phyloP scores from a whole-genome alignment of 495 filamentous ascomycete species.

The Cenococcum geophilum region DNA sequence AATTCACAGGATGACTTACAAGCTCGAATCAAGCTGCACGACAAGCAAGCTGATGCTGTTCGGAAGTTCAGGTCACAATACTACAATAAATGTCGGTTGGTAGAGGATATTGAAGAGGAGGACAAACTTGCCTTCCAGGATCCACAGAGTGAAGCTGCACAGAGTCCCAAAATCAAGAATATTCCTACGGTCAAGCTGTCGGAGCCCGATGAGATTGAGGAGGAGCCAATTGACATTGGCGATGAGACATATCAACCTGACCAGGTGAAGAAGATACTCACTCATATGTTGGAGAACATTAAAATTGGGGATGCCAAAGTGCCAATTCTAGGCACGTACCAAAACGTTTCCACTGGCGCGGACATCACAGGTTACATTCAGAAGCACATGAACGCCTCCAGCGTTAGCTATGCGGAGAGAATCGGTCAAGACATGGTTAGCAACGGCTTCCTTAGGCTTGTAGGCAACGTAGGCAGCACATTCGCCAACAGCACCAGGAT shows the following conservation, averaged over 20 bases:
- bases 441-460: conserved; percentile 78
- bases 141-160: conserved; percentile 51
- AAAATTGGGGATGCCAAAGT: conserved; percentile 87
- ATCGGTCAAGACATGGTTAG: conserved; percentile 89
- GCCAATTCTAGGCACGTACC: conserved; percentile 88
- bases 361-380: conserved; percentile 95
- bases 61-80: conserved; percentile 92
- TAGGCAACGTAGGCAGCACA: conserved; percentile 89
- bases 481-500: conserved; percentile 97
- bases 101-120: conserved; percentile 96
- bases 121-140: conserved; percentile 96
- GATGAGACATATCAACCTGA: conserved; percentile 78
- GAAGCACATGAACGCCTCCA: conserved; percentile 74
- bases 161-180: conserved; percentile 57
- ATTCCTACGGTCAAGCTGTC: conserved; percentile 47
- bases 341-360: conserved; percentile 81
- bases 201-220: conserved; percentile 48
- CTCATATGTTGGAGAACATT: conserved; percentile 80
- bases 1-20: conserved; percentile 93
- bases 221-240: conserved; percentile 84
- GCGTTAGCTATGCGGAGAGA: conserved; percentile 79
- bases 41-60: conserved; percentile 82
- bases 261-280: conserved; percentile 81
- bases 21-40: conserved; percentile 78
- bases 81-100: conserved; percentile 95